These are phyloP conservation scores for Trichosporon sp. DNA, from an alignment of 1,284 basidiomycete species.

Conservation along the genomic window DNA sequence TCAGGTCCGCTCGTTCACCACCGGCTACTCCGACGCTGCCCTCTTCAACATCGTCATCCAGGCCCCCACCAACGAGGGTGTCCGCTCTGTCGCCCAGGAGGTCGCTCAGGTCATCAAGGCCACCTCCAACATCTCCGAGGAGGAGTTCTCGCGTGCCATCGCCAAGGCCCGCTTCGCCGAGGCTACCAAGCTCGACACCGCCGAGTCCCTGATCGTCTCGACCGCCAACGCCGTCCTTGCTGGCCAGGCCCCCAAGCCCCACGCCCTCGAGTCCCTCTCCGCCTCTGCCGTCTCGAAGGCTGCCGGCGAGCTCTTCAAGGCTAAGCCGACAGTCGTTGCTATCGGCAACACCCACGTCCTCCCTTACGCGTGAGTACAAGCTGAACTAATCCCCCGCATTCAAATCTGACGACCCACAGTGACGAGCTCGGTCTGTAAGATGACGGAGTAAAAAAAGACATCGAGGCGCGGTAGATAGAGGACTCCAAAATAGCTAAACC, in stretches of 20 bases:
- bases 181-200: constrained; percentile 68
- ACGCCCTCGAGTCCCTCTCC: constrained; percentile 67
- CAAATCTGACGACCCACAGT: constrained; percentile 30
- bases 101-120: constrained; percentile 68
- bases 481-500: constrained; percentile 34
- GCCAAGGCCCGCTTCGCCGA: constrained; percentile 83
- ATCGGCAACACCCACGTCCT: constrained; percentile 75
- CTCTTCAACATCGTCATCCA: constrained; percentile 76
- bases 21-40: constrained; percentile 86
- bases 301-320: constrained; percentile 54
- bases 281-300: constrained; percentile 65
- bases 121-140: constrained; percentile 63
- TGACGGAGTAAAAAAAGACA: constrained; percentile 24
- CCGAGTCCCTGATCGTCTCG: constrained; percentile 66
- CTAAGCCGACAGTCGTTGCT: constrained; percentile 81
- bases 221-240: constrained; percentile 63
- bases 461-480: constrained; percentile 34
- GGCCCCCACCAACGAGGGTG: constrained; percentile 51
- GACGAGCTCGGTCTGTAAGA: constrained; percentile 79
- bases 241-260: constrained; percentile 61
- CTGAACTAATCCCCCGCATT: not conserved
- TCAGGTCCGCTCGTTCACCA: constrained; percentile 71
- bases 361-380: constrained; percentile 65
- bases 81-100: constrained; percentile 63
- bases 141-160: constrained; percentile 76